Evolutionary conservation across 129 eudicot genomes (phyloP), one percentile per base, ranked within the genome.

Genomic region (Deinandra increscens): DNA sequence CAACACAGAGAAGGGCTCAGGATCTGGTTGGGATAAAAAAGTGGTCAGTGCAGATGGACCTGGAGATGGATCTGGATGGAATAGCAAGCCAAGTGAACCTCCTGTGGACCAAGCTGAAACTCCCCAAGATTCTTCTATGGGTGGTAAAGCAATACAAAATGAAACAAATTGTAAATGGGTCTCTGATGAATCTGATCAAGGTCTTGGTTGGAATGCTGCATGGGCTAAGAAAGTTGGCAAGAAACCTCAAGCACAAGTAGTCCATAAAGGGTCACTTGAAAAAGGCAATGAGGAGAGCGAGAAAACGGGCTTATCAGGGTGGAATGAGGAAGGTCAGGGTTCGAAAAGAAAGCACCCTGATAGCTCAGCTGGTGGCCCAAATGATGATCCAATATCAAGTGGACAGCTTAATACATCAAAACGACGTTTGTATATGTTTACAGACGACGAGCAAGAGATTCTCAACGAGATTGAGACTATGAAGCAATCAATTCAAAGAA

Each of bases 381-480:
- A n/a, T n/a, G n/a, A n/a, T n/a, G n/a, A n/a, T n/a, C n/a, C n/a
- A 6, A 74, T 70, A 55, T 60, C 64, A n/a, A 45, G 68, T 9
- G 80, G 49, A n/a, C 70, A 75, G 4, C 17, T 79, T 20, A 86
- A 91, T 13, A 81, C 72, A 29, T 75, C 96, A 3, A 73, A 82
- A 74, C 84, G 64, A 72, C 80, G 87, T 20, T 6, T 86, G 61
- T 91, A 89, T 78, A 10, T 66, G 11, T 89, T 93, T 67, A 77
- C 95, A 0, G 76, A 77, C 3, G 97, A 94, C 6, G 97, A 89
- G 72, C 88, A 83, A 58, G 99, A 94, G 37, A 68, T 85, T 49
- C 82, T 94, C 13, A 20, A 81, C 0, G 96, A 89, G 10, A 62
- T 81, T 58, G 99, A 94, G 34, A 70, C 85, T 8, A 69, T 89